Evolutionary conservation across 2,329 filamentous ascomycete species (phyloP), one percentile per base, ranked within the genome.

Genomic region (Talaromyces sp.): DNA sequence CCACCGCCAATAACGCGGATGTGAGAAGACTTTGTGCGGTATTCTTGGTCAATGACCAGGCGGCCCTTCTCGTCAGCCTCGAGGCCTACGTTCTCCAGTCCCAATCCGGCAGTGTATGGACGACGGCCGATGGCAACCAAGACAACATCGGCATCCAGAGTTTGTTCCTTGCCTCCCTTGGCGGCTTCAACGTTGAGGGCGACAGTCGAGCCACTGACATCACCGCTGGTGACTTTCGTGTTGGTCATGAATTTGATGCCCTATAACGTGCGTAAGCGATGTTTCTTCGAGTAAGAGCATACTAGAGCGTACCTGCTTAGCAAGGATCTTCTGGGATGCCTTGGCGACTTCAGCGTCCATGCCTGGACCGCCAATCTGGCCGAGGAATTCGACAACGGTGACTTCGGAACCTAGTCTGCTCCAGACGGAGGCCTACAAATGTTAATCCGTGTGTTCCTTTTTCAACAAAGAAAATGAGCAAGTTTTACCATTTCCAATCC

Each of bases 241-340:
- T 90, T 89, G 68, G 95, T 87, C 87, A 96, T 97, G 85, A 99
- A 99, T 73, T 96, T 94, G 75, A 99, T 89, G 63, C 93, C 94
- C 59, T 61, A 14, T 51, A 32, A 11, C 31, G n/a, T 31, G 35
- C 11, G 43, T 60, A 56, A 60, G 54, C 27, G 21, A 4, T 43
- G 43, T 46, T 19, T 26, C 51, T 14, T 14, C 4, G 1, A 12
- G 1, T 3, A 31, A 52, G 26, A 43, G 1, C 27, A 27, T 51
- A 41, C 27, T 17, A 3, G 0, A 58, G 41, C 43, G 11, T 55
- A 61, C 59, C 82, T 99, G 94, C 85, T 96, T 97, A 75, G 86
- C 86, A 66, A 99, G 85, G 64, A 96, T 88, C 85, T 96, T 97
- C 78, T 97, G 92, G 50, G 90, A 83, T 71, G 86, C 81, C 83